These are phyloP conservation scores for Heliamphora pulchella DNA, from an alignment of 179 eudicot species.

Conservation along the genomic window DNA sequence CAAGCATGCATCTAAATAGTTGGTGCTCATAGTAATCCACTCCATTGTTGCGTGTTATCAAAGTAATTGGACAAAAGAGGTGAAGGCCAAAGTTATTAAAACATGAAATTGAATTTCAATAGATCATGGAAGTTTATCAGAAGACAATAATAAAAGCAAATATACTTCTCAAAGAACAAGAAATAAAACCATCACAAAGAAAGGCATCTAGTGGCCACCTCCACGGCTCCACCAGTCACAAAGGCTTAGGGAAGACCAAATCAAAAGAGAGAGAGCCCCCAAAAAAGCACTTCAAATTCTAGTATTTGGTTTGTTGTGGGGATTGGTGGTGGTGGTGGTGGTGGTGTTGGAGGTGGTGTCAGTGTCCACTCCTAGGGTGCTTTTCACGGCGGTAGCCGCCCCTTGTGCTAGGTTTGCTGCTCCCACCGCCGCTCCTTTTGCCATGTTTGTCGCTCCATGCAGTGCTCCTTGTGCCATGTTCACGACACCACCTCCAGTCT, in stretches of 20 bases:
- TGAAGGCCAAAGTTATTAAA: no score
- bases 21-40: no score
- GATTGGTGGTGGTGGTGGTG: background rate
- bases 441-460: slow-evolving; percentile 16
- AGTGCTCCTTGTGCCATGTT: slow-evolving; percentile 38
- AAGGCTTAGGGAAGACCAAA: background rate
- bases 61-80: no score
- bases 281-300: slow-evolving; percentile 15
- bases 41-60: no score
- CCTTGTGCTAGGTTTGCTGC: slow-evolving; percentile 43
- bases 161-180: background rate
- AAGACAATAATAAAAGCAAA: background rate
- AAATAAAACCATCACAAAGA: background rate
- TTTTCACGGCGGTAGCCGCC: slow-evolving; percentile 59
- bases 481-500: slow-evolving; percentile 60
- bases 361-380: slow-evolving; percentile 42
- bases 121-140: background rate
- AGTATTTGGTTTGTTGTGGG: slow-evolving; percentile 8
- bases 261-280: background rate
- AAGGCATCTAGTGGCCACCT: background rate
- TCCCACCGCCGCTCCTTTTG: slow-evolving; percentile 22
- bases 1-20: no score
- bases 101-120: background rate
- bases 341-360: slow-evolving; percentile 11
- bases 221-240: background rate